phyloP scores from a whole-genome alignment of 192 early-diverging fungal species.

The Backusella australiensis region DNA sequence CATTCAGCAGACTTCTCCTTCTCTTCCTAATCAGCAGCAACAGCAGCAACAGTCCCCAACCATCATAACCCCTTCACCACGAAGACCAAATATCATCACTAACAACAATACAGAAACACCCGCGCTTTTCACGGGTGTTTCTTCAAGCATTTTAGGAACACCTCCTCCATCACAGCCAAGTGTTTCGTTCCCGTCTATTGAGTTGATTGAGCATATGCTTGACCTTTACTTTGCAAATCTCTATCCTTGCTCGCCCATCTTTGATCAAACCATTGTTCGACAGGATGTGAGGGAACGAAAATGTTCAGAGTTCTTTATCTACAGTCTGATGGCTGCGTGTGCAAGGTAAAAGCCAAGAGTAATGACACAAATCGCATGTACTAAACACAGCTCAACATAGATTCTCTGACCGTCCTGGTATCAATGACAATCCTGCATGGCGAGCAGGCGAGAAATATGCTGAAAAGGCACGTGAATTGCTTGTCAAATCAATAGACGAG shows the following conservation, averaged over 20 bases:
- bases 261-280: slow-evolving; percentile 48
- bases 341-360: slow-evolving; percentile 34
- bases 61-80: not conserved
- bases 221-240: slow-evolving; percentile 47
- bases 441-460: slow-evolving; percentile 54
- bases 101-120: not conserved
- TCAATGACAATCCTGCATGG: slow-evolving; percentile 47
- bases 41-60: not conserved
- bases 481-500: slow-evolving; percentile 43
- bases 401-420: slow-evolving; percentile 45
- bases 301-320: slow-evolving; percentile 44
- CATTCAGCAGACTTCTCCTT: not conserved
- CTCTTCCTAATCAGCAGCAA: not conserved
- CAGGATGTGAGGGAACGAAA: slow-evolving; percentile 40
- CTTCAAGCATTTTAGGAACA: not conserved
- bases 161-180: not conserved
- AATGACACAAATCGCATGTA: not conserved
- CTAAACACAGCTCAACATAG: slow-evolving; percentile 7
- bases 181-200: slow-evolving; percentile 34
- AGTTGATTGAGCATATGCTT: slow-evolving; percentile 50
- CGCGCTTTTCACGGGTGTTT: slow-evolving; percentile 4
- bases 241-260: slow-evolving; percentile 43
- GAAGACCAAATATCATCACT: not conserved
- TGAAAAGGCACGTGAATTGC: slow-evolving; percentile 36
- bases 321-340: slow-evolving; percentile 41